Evolutionary conservation across 208 protist genomes (phyloP), one percentile per base, ranked within the genome.

Genomic region (Crithidia fasciculata): DNA sequence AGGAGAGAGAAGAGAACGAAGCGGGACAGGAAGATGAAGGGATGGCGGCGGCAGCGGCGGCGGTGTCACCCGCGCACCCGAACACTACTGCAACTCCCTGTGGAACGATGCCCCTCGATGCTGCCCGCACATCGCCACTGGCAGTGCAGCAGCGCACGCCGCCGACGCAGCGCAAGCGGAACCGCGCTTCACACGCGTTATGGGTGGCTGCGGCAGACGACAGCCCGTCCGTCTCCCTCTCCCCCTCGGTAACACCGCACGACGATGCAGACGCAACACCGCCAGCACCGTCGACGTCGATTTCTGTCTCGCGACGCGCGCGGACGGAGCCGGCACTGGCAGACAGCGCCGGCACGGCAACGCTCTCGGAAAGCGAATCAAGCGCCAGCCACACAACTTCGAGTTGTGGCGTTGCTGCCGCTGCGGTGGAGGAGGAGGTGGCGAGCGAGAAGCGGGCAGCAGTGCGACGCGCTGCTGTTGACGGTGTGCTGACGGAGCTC

Each of bases 401-500:
- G 1, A 28, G 28, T 28, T 28, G 0, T 1, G 28, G 28, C 28
- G 28, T 28, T 28, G 28, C 28, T 28, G 28, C 5, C 0, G 53
- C 39, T 3, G 41, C 6, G 6, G 16, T 56, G 18, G 59, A 57
- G 13, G 28, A 36, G 13, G 44, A 47, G 8, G 64, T 44, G 12
- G 56, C 45, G 2, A 45, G 3, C 47, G 45, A 9, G 36, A 67
- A 62, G 59, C 50, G 58, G 44, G 70, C 59, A 18, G 71, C 59
- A 13, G 18, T 36, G 13, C 65, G 70, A 60, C 50, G 45, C 19
- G 44, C 19, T 43, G 69, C 78, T 0, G 72, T 91, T 7, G 72
- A 86, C 15, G 63, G 5, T 4, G 75, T 61, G 28, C 66, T 91
- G 52, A 41, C 74, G 12, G 47, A 75, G n/a, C 60, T 94, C 40